Conservation (phyloP, 768 basidiomycete genomes). For the Termitomyces sp. region DNA sequence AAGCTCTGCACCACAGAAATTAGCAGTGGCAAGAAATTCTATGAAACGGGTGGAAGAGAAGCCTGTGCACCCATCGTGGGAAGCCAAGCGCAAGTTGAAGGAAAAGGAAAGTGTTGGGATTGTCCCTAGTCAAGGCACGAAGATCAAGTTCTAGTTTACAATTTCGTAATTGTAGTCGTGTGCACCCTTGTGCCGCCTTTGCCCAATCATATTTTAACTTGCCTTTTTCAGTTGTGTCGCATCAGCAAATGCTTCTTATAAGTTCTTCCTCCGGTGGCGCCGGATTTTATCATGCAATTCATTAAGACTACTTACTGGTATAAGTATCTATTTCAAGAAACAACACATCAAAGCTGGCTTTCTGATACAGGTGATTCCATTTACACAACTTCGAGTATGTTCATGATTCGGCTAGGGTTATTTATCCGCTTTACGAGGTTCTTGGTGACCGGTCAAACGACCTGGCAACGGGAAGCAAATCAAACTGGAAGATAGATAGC, state of each 20-base stretch:
- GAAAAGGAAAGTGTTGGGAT: slow-evolving; percentile 61
- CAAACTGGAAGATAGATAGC: too few species aligned
- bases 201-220: not conserved
- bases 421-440: not conserved
- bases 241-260: not conserved
- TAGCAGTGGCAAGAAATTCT: not conserved
- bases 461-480: not conserved
- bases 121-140: slow-evolving; percentile 71
- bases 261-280: not conserved
- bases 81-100: slow-evolving; percentile 82
- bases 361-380: too few species aligned
- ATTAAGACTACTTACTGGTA: not conserved
- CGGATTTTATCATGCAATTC: not conserved
- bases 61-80: slow-evolving; percentile 92
- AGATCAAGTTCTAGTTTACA: slow-evolving; percentile 58
- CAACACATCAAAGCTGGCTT: not conserved
- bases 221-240: not conserved
- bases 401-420: not conserved
- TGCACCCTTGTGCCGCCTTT: slow-evolving; percentile 1
- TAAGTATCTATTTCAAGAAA: not conserved
- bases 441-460: not conserved
- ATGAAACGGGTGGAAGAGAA: slow-evolving; percentile 20
- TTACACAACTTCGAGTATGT: not conserved
- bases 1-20: not conserved
- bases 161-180: slow-evolving; percentile 3